Base-by-base conservation (phyloP, 805 yeast genomes). In the Scheffersomyces lignosus region DNA sequence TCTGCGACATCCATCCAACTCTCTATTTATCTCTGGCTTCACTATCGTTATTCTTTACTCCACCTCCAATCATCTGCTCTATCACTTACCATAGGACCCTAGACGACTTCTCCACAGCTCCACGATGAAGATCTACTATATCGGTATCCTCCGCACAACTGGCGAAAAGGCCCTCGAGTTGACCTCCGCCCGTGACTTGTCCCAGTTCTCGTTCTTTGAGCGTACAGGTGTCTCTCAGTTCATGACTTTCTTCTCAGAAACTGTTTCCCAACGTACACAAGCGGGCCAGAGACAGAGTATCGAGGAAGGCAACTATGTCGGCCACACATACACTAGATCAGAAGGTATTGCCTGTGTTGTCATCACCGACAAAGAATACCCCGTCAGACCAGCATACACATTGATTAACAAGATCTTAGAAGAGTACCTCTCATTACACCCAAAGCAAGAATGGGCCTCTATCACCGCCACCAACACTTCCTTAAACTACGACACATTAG, bases 311-410 rank as follows among this genome's bases (percentile, higher is more conserved):
- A 74, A 72, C 64, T 91, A 93, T 62, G 75, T 87, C 7, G 97
- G 96, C 5, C 98, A 93, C 62, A 91, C 89, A 0, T 93, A 84
- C 62, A 81, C 90, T 20, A 77, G 98, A 49, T 64, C 84, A 16
- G 98, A 93, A 62, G 98, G 97, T 3, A 57, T 91, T 24, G 85
- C 95, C 15, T 96, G 96, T 45, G 96, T 93, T 23, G 66, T 93
- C 43, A 86, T 93, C 60, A 80, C 96, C 30, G 99, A 93, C 62
- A 86, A 87, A 61, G 97, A 91, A 50, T 93, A 93, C 64, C 99
- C 98, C 2, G 91, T 88, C 22, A 78, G 99, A 59, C 98, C 96
- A 10, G 98, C 97, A 1, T 91, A 88, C 65, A 87, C 97, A 2
- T 71, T 93, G 41, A 75, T 93, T 54, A 91, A 91, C 74, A 91